Percentiles rank a stretch among this genome's conserved stretches.
Evolutionary conservation across 2,329 filamentous ascomycete species (phyloP).

Genomic region (Fusarium sp.): DNA sequence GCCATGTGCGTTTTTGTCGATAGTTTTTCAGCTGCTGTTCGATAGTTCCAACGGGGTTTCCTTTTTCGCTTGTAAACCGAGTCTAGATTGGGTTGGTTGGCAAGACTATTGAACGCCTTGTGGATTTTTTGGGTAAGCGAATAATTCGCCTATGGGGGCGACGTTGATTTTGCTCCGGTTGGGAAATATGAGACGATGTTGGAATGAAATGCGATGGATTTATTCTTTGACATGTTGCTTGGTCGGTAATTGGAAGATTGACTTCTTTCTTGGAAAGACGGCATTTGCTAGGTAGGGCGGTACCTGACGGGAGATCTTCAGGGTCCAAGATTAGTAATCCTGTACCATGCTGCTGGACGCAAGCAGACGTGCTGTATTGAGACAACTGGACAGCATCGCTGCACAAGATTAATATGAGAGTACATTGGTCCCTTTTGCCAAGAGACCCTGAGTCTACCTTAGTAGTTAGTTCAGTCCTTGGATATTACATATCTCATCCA

Average conservation of each 20-base stretch:
- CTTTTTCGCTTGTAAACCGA: neutral
- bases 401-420: neutral
- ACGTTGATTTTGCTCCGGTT: neutral
- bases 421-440: neutral
- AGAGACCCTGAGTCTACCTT: accelerated
- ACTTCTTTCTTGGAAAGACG: too few species aligned
- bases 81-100: slow-evolving; percentile 6
- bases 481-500: neutral
- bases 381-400: accelerated
- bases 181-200: neutral
- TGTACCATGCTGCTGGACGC: neutral
- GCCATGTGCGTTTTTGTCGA: neutral
- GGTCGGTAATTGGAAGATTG: too few species aligned
- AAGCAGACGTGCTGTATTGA: neutral
- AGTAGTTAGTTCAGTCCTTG: neutral
- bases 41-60: slow-evolving; percentile 12
- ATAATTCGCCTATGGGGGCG: neutral
- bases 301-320: neutral
- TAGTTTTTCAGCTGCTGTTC: slow-evolving; percentile 19
- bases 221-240: too few species aligned
- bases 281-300: too few species aligned
- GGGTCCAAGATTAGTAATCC: neutral
- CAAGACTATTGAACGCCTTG: slow-evolving; percentile 22
- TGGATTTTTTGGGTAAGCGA: neutral
- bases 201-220: neutral